A percentile compares a stretch with the other conserved stretches of the same genome.
Conservation (phyloP, 2,329 filamentous ascomycete genomes). For the Chrysoporthe cubensis region DNA sequence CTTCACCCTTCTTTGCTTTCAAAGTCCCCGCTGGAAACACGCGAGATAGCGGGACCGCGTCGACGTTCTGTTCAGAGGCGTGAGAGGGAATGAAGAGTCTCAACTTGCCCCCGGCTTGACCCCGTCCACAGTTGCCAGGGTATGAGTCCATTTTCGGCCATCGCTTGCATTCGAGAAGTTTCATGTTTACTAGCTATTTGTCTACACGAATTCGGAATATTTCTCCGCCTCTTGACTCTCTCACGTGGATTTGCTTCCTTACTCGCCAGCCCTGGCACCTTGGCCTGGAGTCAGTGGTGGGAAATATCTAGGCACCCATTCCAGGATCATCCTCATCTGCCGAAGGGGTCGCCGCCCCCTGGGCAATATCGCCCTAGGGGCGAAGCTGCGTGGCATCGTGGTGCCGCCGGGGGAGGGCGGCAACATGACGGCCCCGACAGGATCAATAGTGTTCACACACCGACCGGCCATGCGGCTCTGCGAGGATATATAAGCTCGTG, state of each 20-base stretch:
- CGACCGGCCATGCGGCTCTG: not conserved
- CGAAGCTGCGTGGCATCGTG: not conserved
- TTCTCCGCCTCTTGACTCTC: not conserved
- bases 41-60: no score
- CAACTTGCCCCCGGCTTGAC: no score
- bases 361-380: not conserved
- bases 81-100: no score
- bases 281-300: not conserved
- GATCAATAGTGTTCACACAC: not conserved
- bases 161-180: not conserved
- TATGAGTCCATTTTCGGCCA: not conserved
- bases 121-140: not conserved
- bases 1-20: no score
- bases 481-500: constrained; percentile 6
- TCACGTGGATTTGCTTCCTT: not conserved
- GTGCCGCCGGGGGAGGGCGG: not conserved
- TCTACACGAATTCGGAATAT: not conserved
- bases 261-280: not conserved
- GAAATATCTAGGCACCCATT: not conserved
- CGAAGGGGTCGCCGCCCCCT: not conserved
- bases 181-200: not conserved
- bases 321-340: not conserved
- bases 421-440: not conserved
- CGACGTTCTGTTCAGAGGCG: no score
- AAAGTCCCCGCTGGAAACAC: no score